phyloP scores from a whole-genome alignment of 2,329 filamentous ascomycete genomes.

The Pyrenochaeta sp. region DNA sequence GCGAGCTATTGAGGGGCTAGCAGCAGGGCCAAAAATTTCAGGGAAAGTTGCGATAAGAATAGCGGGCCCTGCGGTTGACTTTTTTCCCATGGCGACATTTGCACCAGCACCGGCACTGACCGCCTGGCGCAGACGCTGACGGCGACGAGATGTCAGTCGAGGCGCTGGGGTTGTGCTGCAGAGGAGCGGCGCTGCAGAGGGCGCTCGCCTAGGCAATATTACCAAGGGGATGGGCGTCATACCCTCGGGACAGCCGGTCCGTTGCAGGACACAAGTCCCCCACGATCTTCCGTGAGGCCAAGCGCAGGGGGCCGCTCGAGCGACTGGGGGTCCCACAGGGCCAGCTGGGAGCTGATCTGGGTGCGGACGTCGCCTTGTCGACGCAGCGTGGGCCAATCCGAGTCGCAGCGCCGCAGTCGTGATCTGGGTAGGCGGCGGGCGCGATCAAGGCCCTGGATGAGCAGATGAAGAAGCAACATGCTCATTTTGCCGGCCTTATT shows the following conservation, averaged over 20 bases:
- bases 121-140: neutral
- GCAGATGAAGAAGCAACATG: constrained; percentile 8
- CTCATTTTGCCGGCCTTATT: constrained; percentile 14
- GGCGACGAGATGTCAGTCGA: neutral
- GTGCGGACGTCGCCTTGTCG: constrained; percentile 22
- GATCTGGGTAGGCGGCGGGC: constrained; percentile 20
- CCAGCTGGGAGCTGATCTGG: constrained; percentile 20
- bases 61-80: constrained; percentile 28
- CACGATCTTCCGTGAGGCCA: constrained; percentile 33
- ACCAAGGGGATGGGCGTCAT: constrained; percentile 22
- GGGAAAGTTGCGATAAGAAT: constrained; percentile 35
- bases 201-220: constrained; percentile 9
- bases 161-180: neutral
- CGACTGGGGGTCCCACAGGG: constrained; percentile 32
- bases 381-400: constrained; percentile 16
- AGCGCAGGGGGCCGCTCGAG: constrained; percentile 28
- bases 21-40: constrained; percentile 27
- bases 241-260: constrained; percentile 26
- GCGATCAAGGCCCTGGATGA: constrained; percentile 10
- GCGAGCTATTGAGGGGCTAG: constrained; percentile 34
- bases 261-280: constrained; percentile 26
- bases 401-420: constrained; percentile 13
- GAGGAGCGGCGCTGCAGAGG: neutral
- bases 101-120: too few relatives aligned
- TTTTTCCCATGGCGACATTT: constrained; percentile 8